These are phyloP conservation scores for Keithomyces neogunnii DNA, from an alignment of 2,329 filamentous ascomycete genomes.

Conservation along the genomic window DNA sequence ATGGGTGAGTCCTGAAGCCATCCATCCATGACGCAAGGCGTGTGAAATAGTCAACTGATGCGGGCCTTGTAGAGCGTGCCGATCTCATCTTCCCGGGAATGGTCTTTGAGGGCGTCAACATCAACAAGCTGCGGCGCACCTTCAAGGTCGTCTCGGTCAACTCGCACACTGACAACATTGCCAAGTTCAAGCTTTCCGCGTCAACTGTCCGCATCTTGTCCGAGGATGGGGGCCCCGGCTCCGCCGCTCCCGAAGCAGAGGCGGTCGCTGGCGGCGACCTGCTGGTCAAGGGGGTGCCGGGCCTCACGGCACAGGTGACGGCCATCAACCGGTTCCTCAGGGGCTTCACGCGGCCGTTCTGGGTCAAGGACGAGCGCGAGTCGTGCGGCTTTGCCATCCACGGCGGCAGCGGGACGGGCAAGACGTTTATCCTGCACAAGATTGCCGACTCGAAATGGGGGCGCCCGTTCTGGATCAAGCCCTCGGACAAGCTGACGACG, in stretches of 20 bases:
- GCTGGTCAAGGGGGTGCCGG: constrained; percentile 52
- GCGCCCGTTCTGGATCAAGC: constrained; percentile 53
- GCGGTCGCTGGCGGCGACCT: constrained; percentile 23
- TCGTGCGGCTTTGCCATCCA: constrained; percentile 63
- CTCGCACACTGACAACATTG: constrained; percentile 33
- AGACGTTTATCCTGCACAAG: constrained; percentile 63
- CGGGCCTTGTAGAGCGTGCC: constrained; percentile 39
- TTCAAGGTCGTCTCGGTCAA: constrained; percentile 55
- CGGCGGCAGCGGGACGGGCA: constrained; percentile 78
- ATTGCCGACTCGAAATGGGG: constrained; percentile 64
- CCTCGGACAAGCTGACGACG: constrained; percentile 45
- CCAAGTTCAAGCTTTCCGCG: constrained; percentile 31
- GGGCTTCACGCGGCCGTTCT: constrained; percentile 38
- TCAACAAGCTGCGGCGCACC: constrained; percentile 20
- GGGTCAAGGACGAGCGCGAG: constrained; percentile 20
- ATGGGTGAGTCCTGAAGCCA: constrained; percentile 18
- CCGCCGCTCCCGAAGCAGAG: constrained; percentile 9
- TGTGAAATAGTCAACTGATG: not conserved
- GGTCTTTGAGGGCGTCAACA: constrained; percentile 52
- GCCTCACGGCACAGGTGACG: constrained; percentile 54
- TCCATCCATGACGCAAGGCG: too few species aligned
- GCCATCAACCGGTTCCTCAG: constrained; percentile 59
- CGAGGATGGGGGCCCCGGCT: constrained; percentile 15
- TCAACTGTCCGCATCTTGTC: constrained; percentile 30
- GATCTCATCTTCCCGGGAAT: constrained; percentile 65